Percentiles rank a stretch among this genome's conserved stretches.
phyloP scores from a whole-genome alignment of 441 rosid genomes.

The Daphne laureola region DNA sequence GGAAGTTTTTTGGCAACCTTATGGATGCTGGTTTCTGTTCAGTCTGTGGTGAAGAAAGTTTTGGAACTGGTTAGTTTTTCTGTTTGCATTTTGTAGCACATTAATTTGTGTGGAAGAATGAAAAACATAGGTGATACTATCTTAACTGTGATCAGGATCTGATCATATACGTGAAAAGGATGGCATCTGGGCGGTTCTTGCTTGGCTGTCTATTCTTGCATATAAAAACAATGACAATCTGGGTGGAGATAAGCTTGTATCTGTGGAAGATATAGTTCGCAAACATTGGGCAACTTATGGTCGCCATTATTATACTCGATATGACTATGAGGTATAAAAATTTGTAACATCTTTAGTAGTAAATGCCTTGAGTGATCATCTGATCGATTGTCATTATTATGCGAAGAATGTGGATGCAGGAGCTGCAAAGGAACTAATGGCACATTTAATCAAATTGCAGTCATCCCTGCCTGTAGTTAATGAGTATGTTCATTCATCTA shows the following conservation, averaged over 20 bases:
- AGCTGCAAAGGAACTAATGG: constrained; percentile 88
- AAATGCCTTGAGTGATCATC: constrained; percentile 10
- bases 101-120: background rate
- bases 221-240: constrained; percentile 68
- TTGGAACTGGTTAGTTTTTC: constrained; percentile 78
- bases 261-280: constrained; percentile 90
- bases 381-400: constrained; percentile 23
- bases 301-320: constrained; percentile 95
- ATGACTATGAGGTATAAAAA: constrained; percentile 79
- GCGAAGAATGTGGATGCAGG: constrained; percentile 86
- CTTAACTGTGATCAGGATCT: constrained; percentile 46
- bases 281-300: constrained; percentile 88
- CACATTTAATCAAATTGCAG: constrained; percentile 68
- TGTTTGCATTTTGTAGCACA: background rate
- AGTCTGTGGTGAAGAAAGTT: constrained; percentile 97
- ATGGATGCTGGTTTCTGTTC: constrained; percentile 98
- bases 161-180: constrained; percentile 98
- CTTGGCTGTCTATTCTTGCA: constrained; percentile 94
- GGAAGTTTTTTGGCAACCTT: constrained; percentile 97
- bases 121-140: background rate
- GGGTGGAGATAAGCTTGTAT: constrained; percentile 60
- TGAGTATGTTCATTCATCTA: constrained; percentile 33
- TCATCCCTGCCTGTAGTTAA: constrained; percentile 76
- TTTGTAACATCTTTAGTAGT: constrained; percentile 1
- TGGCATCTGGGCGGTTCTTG: constrained; percentile 98